Evolutionary conservation across 768 basidiomycete genomes (phyloP).

Genomic region (Boletus reticulatus): DNA sequence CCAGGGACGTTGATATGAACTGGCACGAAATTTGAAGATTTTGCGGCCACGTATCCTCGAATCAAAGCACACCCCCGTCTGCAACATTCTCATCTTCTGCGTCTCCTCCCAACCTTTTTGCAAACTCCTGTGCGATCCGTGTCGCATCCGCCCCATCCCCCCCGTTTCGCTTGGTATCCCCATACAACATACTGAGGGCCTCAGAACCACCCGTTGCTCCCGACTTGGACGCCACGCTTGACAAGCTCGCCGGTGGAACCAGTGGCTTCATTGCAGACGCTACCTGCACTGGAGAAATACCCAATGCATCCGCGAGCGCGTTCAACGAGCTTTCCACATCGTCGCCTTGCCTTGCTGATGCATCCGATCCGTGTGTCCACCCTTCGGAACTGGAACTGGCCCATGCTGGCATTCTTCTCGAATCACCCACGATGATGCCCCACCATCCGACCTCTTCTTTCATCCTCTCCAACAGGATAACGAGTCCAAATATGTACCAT

Average conservation of each 20-base stretch:
- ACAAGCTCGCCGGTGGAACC: constrained; percentile 59
- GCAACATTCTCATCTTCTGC: not conserved
- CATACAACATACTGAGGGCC: constrained; percentile 35
- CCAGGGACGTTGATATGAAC: too few species aligned
- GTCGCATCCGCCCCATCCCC: too few species aligned
- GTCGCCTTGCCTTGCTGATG: constrained; percentile 4
- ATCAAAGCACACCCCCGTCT: not conserved
- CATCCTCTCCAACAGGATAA: constrained; percentile 43
- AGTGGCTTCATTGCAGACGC: constrained; percentile 61
- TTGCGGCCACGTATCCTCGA: too few species aligned
- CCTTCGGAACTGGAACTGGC: not conserved
- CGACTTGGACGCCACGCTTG: constrained; percentile 44
- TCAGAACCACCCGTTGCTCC: constrained; percentile 46
- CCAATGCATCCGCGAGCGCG: constrained; percentile 59
- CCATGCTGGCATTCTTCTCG: not conserved
- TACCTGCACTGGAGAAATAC: constrained; percentile 57
- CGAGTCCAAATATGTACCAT: constrained; percentile 51
- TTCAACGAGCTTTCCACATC: constrained; percentile 57
- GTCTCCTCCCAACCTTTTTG: not conserved
- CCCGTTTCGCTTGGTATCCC: constrained; percentile 2
- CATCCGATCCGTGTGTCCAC: constrained; percentile 5
- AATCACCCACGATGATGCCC: constrained; percentile 20
- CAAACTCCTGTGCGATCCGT: not conserved
- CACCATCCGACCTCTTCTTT: constrained; percentile 61
- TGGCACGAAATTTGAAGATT: too few species aligned